These are phyloP conservation scores for Hypoxylon sp. DNA, from an alignment of 2,329 filamentous ascomycete species.

Conservation along the genomic window DNA sequence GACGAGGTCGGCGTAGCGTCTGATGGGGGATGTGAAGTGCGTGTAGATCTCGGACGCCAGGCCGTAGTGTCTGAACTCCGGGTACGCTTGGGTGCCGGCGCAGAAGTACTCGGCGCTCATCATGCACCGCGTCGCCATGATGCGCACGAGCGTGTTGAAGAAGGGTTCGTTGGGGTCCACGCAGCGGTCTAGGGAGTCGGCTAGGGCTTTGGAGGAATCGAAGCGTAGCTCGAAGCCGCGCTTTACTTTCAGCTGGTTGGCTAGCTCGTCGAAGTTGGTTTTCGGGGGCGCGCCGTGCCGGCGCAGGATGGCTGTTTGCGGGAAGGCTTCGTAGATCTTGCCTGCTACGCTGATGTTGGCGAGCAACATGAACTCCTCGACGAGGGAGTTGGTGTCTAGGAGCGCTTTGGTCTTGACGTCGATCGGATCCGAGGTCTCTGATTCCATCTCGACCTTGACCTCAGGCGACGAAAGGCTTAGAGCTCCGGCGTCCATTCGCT, in stretches of 20 bases:
- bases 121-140: constrained; percentile 99
- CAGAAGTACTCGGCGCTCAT: constrained; percentile 99
- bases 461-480: constrained; percentile 97
- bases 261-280: constrained; percentile 95
- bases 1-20: constrained; percentile 96
- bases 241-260: constrained; percentile 91
- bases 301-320: constrained; percentile 93
- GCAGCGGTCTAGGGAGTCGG: constrained; percentile 90
- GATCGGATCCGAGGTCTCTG: constrained; percentile 94
- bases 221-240: constrained; percentile 83
- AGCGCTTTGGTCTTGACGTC: constrained; percentile 96
- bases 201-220: constrained; percentile 92
- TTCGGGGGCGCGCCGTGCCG: constrained; percentile 93
- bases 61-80: constrained; percentile 97
- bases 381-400: constrained; percentile 95
- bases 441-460: constrained; percentile 95
- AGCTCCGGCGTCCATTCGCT: constrained; percentile 95
- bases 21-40: constrained; percentile 97
- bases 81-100: constrained; percentile 90
- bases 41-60: constrained; percentile 98
- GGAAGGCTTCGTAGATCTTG: constrained; percentile 92
- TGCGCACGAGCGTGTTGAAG: constrained; percentile 98
- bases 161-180: constrained; percentile 86
- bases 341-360: constrained; percentile 95
- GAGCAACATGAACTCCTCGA: constrained; percentile 99